Percentiles rank a stretch among this genome's conserved stretches.
Evolutionary conservation across 306 rosid genomes (phyloP).

Genomic region (Carpinus viminea): DNA sequence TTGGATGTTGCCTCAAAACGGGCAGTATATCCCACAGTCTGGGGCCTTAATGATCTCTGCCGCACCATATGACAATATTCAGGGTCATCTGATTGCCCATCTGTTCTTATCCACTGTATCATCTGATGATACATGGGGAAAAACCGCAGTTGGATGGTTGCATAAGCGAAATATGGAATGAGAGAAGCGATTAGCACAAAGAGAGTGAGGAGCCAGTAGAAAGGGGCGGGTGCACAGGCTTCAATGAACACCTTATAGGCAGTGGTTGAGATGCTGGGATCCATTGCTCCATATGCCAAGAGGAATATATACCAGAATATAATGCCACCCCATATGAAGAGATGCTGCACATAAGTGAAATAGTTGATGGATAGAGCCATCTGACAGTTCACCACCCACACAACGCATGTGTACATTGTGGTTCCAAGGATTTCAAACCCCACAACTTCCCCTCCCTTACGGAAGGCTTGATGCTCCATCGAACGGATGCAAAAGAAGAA

Average conservation of each 20-base stretch:
- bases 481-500: conserved; percentile 72
- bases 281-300: conserved; percentile 80
- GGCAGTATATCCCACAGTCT: conserved; percentile 88
- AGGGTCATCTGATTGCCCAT: conserved; percentile 72
- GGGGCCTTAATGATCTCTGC: conserved; percentile 67
- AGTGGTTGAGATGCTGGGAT: conserved; percentile 67
- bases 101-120: conserved; percentile 84
- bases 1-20: conserved; percentile 74
- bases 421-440: conserved; percentile 67
- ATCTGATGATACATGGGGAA: conserved; percentile 86
- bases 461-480: conserved; percentile 75
- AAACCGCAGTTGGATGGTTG: conserved; percentile 77
- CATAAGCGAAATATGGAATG: conserved; percentile 63
- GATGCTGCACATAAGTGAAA: conserved; percentile 84
- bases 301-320: conserved; percentile 81
- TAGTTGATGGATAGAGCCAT: conserved; percentile 86
- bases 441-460: conserved; percentile 73
- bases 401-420: conserved; percentile 84
- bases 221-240: conserved; percentile 86
- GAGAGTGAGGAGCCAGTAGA: conserved; percentile 74
- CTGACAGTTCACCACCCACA: conserved; percentile 95
- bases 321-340: conserved; percentile 93
- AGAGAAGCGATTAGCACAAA: conserved; percentile 58
- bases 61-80: conserved; percentile 77
- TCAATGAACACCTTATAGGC: conserved; percentile 87